These are phyloP conservation scores for Scolecobasidium constrictum DNA, from an alignment of 2,329 filamentous ascomycete genomes.

Conservation along the genomic window DNA sequence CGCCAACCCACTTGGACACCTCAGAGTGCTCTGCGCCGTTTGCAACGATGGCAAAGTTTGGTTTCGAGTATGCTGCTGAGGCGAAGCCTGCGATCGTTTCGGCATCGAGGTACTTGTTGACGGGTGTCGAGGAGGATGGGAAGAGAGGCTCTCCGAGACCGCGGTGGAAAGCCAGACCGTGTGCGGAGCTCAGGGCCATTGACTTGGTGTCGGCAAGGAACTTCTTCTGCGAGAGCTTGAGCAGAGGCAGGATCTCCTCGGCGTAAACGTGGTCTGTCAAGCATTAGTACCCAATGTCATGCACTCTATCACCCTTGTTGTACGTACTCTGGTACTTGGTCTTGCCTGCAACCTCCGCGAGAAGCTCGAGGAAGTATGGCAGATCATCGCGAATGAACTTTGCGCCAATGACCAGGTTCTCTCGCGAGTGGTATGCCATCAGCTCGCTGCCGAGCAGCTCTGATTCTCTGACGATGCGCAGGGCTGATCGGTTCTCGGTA, in stretches of 20 bases:
- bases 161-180: constrained; percentile 81
- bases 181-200: constrained; percentile 76
- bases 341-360: constrained; percentile 80
- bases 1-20: constrained; percentile 78
- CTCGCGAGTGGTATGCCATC: constrained; percentile 77
- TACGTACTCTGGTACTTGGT: constrained; percentile 67
- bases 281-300: constrained; percentile 5
- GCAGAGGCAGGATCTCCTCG: constrained; percentile 71
- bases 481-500: constrained; percentile 76
- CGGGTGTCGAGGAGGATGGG: constrained; percentile 59
- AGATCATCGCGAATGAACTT: constrained; percentile 94
- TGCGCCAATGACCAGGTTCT: constrained; percentile 84
- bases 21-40: constrained; percentile 71
- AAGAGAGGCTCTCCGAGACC: constrained; percentile 75
- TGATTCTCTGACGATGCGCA: constrained; percentile 88
- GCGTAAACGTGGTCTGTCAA: constrained; percentile 80
- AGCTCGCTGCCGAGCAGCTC: constrained; percentile 92
- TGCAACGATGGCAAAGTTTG: constrained; percentile 83
- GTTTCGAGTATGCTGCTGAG: constrained; percentile 69
- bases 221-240: constrained; percentile 68
- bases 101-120: constrained; percentile 71
- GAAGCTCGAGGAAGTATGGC: constrained; percentile 92
- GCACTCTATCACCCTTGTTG: not conserved
- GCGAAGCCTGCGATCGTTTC: constrained; percentile 66
- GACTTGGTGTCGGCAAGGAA: constrained; percentile 51